A percentile compares a stretch with the other conserved stretches of the same genome.
Evolutionary conservation across 2,329 filamentous ascomycete species (phyloP).

Genomic region (Stachybotrys echinatus): DNA sequence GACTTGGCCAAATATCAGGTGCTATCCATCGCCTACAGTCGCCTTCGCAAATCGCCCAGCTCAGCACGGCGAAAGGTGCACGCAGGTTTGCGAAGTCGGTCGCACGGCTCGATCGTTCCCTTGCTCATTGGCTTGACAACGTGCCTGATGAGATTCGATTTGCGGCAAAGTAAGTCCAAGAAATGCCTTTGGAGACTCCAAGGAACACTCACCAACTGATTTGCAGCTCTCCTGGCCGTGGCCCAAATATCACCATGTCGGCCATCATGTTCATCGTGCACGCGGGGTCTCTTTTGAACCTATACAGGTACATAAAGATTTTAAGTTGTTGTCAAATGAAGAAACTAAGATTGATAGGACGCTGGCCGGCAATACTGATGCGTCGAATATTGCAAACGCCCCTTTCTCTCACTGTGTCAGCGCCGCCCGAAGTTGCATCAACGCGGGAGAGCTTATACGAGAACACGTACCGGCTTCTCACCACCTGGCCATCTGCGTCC

Average conservation of each 20-base stretch:
- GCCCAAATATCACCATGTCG: slow-evolving; percentile 17
- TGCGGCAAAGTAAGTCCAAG: no score
- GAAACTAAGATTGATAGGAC: background rate
- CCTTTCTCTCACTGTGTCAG: slow-evolving; percentile 16
- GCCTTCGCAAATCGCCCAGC: slow-evolving; percentile 8
- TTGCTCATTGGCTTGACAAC: slow-evolving; percentile 4
- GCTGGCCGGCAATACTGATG: background rate
- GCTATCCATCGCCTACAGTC: slow-evolving; percentile 16
- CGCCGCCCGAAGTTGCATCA: slow-evolving; percentile 18
- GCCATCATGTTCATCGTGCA: slow-evolving; percentile 22
- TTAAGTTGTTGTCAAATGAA: background rate
- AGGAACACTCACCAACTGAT: no score
- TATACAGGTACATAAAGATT: no score
- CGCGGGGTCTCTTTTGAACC: slow-evolving; percentile 17
- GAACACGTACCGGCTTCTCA: slow-evolving; percentile 18
- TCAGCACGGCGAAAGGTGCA: slow-evolving; percentile 1
- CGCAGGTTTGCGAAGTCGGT: background rate
- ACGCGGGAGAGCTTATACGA: slow-evolving; percentile 14
- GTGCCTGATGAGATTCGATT: slow-evolving; percentile 17
- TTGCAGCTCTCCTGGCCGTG: slow-evolving; percentile 2
- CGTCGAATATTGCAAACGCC: background rate
- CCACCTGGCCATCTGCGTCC: slow-evolving; percentile 18
- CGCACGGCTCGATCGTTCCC: background rate
- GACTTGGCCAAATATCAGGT: slow-evolving; percentile 18
- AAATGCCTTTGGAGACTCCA: no score